Base-by-base conservation (phyloP, 495 filamentous ascomycete species). In the Podospora comata region DNA sequence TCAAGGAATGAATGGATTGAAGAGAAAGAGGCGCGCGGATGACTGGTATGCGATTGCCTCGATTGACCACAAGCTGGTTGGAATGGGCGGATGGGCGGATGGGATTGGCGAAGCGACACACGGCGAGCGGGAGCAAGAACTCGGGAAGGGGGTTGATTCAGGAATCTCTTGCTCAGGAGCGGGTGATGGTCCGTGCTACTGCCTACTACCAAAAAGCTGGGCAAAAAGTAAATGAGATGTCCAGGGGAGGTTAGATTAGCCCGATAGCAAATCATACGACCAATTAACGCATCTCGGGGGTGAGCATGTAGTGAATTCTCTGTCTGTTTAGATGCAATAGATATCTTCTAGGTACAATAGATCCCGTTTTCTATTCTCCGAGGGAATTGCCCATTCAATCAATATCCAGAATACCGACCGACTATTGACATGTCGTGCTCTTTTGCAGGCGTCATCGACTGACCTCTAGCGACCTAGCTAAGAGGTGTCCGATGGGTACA, bases 181-280 rank as follows among this genome's bases (percentile, higher is more conserved):
- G 64, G 39, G 55, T n/a, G 62, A 5, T 72, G 72, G 74, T 57
- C 74, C 68, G 74, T 76, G 74, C 72, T 30, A 20, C 23, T 58
- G 55, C 55, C 27, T 59, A 5, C 27, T 59, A 9, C 5, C 32
- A 32, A 20, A 23, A 63, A 53, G 48, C 69, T 56, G 67, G 64
- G 32, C 28, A 32, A 68, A 73, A 74, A 74, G 72, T 68, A 76
- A 76, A 74, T 76, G 74, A 74, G 71, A 70, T 69, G 63, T 59
- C 67, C 70, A 68, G 65, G 64, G 59, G 32, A 20, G 70, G 72
- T 73, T 73, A 74, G 69, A 71, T 60, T 68, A 66, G 57, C 69
- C 67, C 68, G 70, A 56, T 72, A 72, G 53, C 62, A 11, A 48
- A 68, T 62, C 65, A 70, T 71, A 69, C 54, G 56, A 66, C 62